Conservation (phyloP, 2,329 filamentous ascomycete genomes). For the Teratosphaeria pseudoeucalypti region DNA sequence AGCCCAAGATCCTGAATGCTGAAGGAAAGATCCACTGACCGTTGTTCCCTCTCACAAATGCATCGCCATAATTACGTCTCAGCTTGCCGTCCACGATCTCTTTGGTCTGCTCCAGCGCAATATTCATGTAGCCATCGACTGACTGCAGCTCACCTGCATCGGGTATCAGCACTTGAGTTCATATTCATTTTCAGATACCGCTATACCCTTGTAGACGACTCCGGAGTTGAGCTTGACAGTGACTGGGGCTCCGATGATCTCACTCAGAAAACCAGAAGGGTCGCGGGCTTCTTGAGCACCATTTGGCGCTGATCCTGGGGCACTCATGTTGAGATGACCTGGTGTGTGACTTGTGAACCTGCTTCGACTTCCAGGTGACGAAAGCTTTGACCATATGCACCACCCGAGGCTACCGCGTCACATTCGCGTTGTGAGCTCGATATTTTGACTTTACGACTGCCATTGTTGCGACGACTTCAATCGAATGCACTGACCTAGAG, state of each 20-base stretch:
- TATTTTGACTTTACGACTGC: not conserved
- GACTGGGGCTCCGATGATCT: conserved; percentile 89
- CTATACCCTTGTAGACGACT: conserved; percentile 83
- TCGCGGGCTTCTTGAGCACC: conserved; percentile 69
- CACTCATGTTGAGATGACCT: conserved; percentile 44
- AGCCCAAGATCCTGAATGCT: conserved; percentile 1
- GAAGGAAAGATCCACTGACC: conserved; percentile 41
- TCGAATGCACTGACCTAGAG: not conserved
- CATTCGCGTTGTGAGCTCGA: not conserved
- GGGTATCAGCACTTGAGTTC: not conserved
- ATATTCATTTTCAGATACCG: not conserved
- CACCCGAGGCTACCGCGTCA: not conserved
- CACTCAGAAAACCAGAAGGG: conserved; percentile 82
- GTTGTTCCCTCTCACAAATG: conserved; percentile 93
- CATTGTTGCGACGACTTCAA: not conserved
- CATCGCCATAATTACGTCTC: conserved; percentile 78
- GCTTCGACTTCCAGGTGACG: not conserved
- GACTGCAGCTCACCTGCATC: conserved; percentile 78
- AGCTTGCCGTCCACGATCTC: conserved; percentile 82
- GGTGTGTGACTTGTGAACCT: not conserved
- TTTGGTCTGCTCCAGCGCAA: conserved; percentile 88
- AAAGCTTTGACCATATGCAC: not conserved
- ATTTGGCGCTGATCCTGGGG: conserved; percentile 36
- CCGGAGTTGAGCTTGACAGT: conserved; percentile 98
- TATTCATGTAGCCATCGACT: conserved; percentile 99